phyloP scores from a whole-genome alignment of 352 stramenopile genomes.

The Phytophthora macrochlamydospora region DNA sequence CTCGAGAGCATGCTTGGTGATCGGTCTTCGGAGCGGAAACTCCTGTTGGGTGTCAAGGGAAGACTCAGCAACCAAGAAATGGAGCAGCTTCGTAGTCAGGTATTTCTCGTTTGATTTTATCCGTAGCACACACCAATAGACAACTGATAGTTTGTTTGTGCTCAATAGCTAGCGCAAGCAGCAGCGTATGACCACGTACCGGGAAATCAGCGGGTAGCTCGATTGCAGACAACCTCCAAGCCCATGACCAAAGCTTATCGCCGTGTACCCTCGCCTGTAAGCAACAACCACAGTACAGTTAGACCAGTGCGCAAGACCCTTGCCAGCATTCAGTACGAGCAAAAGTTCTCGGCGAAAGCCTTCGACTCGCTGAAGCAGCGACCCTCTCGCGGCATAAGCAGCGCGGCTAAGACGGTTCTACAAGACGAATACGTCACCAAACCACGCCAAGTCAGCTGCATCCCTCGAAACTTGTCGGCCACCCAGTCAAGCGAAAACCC shows the following conservation, averaged over 20 bases:
- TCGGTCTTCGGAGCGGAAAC: conserved; percentile 4
- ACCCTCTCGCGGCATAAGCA: conserved; percentile 38
- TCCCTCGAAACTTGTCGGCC: conserved; percentile 40
- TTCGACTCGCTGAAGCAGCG: conserved; percentile 34
- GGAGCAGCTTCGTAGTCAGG: conserved; percentile 54
- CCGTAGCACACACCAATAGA: background rate
- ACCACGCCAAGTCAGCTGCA: conserved; percentile 61
- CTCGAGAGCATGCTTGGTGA: conserved; percentile 9
- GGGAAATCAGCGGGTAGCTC: conserved; percentile 17
- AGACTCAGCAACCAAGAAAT: conserved; percentile 74
- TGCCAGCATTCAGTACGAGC: conserved; percentile 69
- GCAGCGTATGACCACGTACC: conserved; percentile 61
- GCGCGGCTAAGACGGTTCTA: conserved; percentile 55
- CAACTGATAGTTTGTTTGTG: background rate
- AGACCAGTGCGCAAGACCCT: conserved; percentile 56
- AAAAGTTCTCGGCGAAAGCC: conserved; percentile 40
- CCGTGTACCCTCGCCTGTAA: conserved; percentile 25
- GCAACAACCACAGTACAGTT: conserved; percentile 7
- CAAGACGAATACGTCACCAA: conserved; percentile 76
- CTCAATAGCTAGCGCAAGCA: conserved; percentile 53
- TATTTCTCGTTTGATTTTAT: background rate
- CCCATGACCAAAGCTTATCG: conserved; percentile 69
- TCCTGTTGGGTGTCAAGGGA: conserved; percentile 51
- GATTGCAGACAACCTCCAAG: conserved; percentile 26
- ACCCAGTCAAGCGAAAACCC: conserved; percentile 10